Percentiles rank a stretch among this genome's conserved stretches.
These are phyloP conservation scores for Nemophila menziesii DNA, from an alignment of 257 asterid species.

Conservation along the genomic window DNA sequence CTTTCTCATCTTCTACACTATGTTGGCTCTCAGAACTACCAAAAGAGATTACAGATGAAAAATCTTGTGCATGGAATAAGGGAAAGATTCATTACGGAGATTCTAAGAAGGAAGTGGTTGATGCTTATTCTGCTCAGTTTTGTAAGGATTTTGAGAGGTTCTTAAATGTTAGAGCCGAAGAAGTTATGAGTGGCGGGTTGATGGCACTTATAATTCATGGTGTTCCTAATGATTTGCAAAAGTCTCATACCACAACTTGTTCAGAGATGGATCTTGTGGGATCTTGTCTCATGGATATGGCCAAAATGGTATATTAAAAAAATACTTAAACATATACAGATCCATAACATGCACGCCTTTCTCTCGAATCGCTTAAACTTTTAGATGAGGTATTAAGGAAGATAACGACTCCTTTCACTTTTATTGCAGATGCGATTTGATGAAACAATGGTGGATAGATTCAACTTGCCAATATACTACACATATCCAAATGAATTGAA, in stretches of 20 bases:
- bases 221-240: conserved; percentile 12
- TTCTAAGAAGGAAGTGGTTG: conserved; percentile 16
- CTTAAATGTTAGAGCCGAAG: conserved; percentile 31
- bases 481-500: conserved; percentile 13
- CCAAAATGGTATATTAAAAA: conserved; percentile 11
- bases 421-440: conserved; percentile 10
- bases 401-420: background rate
- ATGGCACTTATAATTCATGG: conserved; percentile 37
- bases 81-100: conserved; percentile 25
- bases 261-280: conserved; percentile 9
- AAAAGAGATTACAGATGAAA: conserved; percentile 16
- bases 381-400: background rate
- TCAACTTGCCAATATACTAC: conserved; percentile 17
- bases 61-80: conserved; percentile 27
- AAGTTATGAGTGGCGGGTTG: conserved; percentile 34
- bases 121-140: conserved; percentile 29
- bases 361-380: background rate
- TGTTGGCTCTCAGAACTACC: conserved; percentile 39
- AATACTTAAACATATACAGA: no score
- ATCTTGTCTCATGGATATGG: conserved; percentile 18
- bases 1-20: conserved; percentile 34
- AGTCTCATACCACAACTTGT: conserved; percentile 2
- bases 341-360: no score
- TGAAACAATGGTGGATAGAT: conserved; percentile 17
- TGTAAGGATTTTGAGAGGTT: conserved; percentile 22